A percentile compares a stretch with the other conserved stretches of the same genome.
These are phyloP conservation scores for Dissophora ornata DNA, from an alignment of 192 early-diverging fungal genomes.

Conservation along the genomic window DNA sequence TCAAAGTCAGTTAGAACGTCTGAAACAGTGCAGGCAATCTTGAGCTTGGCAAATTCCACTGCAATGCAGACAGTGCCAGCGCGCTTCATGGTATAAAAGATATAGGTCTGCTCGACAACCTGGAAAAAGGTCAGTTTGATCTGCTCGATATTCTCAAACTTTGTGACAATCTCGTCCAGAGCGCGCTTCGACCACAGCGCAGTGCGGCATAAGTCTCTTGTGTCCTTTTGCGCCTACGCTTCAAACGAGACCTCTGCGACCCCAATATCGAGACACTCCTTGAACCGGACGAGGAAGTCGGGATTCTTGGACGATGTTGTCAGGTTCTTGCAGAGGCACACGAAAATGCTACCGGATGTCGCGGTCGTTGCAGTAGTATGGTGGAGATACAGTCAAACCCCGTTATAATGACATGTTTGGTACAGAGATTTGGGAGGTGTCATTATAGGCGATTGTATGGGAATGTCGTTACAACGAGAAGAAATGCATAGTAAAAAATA, in stretches of 20 bases:
- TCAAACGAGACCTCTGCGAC: constrained; percentile 6
- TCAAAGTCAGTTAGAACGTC: constrained; percentile 7
- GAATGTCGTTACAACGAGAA: no score
- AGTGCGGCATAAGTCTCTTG: background rate
- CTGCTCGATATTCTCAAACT: background rate
- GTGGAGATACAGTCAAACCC: no score
- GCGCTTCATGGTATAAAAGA: background rate
- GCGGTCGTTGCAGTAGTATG: constrained; percentile 4
- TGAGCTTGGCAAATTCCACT: background rate
- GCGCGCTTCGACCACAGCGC: constrained; percentile 11
- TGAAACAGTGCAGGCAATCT: constrained; percentile 5
- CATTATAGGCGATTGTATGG: no score
- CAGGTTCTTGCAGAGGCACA: constrained; percentile 6
- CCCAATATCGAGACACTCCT: background rate
- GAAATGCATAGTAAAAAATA: no score
- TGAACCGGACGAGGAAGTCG: background rate
- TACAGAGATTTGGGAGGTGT: no score
- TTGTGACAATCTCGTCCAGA: background rate
- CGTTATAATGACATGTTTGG: no score
- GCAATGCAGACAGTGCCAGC: constrained; percentile 4
- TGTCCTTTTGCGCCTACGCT: background rate
- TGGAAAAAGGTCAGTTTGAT: background rate
- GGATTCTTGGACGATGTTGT: background rate
- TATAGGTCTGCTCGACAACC: background rate
- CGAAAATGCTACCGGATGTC: background rate